These are phyloP conservation scores for Mycena pura DNA, from an alignment of 768 basidiomycete genomes.

Conservation along the genomic window DNA sequence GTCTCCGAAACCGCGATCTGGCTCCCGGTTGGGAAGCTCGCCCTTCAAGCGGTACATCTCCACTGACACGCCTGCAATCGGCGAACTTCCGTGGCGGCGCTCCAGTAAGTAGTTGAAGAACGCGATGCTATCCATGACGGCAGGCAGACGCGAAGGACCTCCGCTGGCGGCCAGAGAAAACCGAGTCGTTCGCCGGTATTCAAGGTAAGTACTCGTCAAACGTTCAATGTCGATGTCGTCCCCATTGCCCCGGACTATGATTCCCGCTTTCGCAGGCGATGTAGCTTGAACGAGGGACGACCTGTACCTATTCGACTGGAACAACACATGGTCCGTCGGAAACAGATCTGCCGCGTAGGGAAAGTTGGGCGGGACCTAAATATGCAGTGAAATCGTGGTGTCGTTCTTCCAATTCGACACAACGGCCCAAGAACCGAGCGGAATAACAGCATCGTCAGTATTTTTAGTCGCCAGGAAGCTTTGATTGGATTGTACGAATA, in stretches of 20 bases:
- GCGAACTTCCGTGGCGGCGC: neutral
- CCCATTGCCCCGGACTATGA: neutral
- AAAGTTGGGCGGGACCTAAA: neutral
- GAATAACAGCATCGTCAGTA: neutral
- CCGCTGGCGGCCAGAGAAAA: neutral
- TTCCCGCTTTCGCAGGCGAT: neutral
- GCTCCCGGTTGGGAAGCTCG: neutral
- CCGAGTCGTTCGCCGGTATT: neutral
- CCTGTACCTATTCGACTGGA: neutral
- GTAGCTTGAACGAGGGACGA: neutral
- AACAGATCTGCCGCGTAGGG: neutral
- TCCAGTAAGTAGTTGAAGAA: constrained; percentile 1
- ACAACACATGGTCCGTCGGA: neutral
- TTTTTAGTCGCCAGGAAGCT: neutral
- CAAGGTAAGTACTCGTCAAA: neutral
- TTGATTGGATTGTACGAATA: neutral
- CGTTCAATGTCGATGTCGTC: neutral
- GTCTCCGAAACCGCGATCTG: neutral
- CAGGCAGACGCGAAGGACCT: neutral
- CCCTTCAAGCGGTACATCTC: neutral
- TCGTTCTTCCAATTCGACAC: neutral
- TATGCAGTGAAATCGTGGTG: neutral
- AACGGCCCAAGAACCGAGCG: neutral
- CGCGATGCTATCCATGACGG: neutral
- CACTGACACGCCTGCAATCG: neutral